Evolutionary conservation across 1,284 basidiomycete species (phyloP).

Genomic region (Coniferiporia sulphurascens): DNA sequence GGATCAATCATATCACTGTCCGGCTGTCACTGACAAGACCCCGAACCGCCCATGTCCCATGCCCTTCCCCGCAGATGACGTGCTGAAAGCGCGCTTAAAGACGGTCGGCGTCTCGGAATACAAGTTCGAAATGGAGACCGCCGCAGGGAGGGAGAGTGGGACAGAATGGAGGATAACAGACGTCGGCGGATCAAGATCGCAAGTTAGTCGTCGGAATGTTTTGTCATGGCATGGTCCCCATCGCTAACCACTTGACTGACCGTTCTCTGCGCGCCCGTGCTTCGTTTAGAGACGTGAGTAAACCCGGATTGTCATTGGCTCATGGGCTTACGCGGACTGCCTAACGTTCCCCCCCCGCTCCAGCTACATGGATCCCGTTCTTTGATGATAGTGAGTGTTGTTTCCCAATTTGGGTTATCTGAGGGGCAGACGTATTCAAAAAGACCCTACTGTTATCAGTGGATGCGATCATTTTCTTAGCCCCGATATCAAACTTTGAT

Average conservation of each 20-base stretch:
- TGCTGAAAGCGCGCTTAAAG: constrained; percentile 24
- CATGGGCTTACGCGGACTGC: not conserved
- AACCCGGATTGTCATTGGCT: not conserved
- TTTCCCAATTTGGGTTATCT: not conserved
- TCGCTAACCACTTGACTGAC: too few relatives aligned
- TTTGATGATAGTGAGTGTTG: constrained; percentile 22
- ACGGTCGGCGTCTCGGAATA: constrained; percentile 25
- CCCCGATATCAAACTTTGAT: constrained; percentile 76
- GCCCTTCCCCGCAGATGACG: constrained; percentile 22
- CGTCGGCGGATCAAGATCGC: constrained; percentile 24
- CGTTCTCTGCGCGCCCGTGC: too few relatives aligned
- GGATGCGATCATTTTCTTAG: constrained; percentile 74
- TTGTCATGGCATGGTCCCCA: too few relatives aligned
- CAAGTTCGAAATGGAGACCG: constrained; percentile 23
- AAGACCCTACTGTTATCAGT: constrained; percentile 8
- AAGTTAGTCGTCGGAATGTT: constrained; percentile 14
- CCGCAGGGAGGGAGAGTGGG: constrained; percentile 21
- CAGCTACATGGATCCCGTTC: constrained; percentile 24
- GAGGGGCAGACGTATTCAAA: not conserved
- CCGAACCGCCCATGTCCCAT: too few relatives aligned
- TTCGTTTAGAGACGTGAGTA: constrained; percentile 18
- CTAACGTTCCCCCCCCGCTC: not conserved
- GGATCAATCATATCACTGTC: too few relatives aligned
- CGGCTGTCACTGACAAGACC: too few relatives aligned
- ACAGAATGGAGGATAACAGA: constrained; percentile 25